Evolutionary conservation across 305 asterid species (phyloP).

Genomic region (Fraxinus paxiana): DNA sequence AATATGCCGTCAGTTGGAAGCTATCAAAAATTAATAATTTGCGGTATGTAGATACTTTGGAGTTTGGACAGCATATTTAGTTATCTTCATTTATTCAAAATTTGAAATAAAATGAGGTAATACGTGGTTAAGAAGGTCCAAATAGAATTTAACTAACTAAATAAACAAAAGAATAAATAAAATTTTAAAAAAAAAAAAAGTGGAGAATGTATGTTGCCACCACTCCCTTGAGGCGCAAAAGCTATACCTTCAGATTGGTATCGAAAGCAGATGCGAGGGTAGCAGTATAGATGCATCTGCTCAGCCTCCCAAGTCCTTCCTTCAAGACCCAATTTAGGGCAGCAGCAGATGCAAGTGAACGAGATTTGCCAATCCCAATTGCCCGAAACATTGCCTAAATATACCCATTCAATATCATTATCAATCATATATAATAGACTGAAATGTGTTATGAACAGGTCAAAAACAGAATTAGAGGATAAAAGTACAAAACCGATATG

Average conservation of each 20-base stretch:
- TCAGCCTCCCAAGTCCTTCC: constrained; percentile 88
- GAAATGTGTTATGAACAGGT: constrained; percentile 1
- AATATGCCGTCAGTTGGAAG: background rate
- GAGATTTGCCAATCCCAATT: constrained; percentile 80
- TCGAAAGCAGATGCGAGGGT: constrained; percentile 88
- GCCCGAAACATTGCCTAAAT: constrained; percentile 93
- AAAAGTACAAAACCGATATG: constrained; percentile 1
- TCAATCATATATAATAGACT: constrained; percentile 8
- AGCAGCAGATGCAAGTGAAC: constrained; percentile 88
- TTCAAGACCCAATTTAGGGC: constrained; percentile 94
- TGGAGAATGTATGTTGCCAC: background rate
- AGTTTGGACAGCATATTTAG: background rate
- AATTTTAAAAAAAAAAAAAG: too few species aligned
- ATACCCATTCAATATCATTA: constrained; percentile 28
- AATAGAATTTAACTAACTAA: constrained; percentile 2
- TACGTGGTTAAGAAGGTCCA: background rate
- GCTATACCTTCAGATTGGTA: constrained; percentile 80
- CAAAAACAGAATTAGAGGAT: background rate
- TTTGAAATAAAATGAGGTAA: background rate
- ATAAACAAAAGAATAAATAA: background rate
- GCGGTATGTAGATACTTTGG: background rate
- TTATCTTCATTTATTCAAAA: background rate
- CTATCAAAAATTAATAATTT: background rate
- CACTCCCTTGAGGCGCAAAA: constrained; percentile 10
- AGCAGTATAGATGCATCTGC: constrained; percentile 93